Base-by-base conservation (phyloP, 192 early-diverging fungal genomes). In the Linnemannia elongata region DNA sequence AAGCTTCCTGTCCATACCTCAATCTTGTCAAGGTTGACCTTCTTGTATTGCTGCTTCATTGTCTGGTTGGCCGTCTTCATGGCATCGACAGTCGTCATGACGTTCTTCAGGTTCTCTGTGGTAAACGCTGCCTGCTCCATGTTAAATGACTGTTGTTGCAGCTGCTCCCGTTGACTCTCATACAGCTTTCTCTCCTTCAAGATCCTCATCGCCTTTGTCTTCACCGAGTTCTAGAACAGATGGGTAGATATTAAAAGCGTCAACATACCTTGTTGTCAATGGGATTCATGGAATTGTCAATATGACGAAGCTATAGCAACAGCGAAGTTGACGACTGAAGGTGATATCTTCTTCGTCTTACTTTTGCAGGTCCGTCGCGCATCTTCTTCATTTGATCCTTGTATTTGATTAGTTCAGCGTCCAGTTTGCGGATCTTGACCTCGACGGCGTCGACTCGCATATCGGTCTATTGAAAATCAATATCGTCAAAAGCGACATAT, bases 101-200 rank as follows among this genome's bases (percentile, higher is more conserved):
- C 98, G 89, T 98, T 99, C 79, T 96, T 97, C 69, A 99, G 87
- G 88, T 99, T 99, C 54, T 99, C 99, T 8, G 96, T 98, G 13
- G 97, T 96, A 78, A 96, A 92, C 69, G 90, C 88, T 60, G 97
- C 96, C 91, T 98, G 97, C 89, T 99, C 99, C 99, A 99, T 99
- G 90, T 99, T 99, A 85, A 98, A 99, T 42, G 98, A 95, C 89
- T 99, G 97, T 88, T 98, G 97, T 89, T 95, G 94, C 66, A 99
- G 92, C 82, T 98, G 96, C 78, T 99, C 97, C 52, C 97, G 92
- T 89, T 99, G 98, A 38, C 90, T 91, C 88, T 99, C 99, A 88
- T 98, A 97, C 93, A 98, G 82, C 80, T 98, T 99, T 80, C 96
- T 96, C 88, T 99, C 98, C 90, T 98, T 97, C 54, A 99, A 83